Conservation (phyloP, 257 asterid species). For the Solanum tacnaense region DNA sequence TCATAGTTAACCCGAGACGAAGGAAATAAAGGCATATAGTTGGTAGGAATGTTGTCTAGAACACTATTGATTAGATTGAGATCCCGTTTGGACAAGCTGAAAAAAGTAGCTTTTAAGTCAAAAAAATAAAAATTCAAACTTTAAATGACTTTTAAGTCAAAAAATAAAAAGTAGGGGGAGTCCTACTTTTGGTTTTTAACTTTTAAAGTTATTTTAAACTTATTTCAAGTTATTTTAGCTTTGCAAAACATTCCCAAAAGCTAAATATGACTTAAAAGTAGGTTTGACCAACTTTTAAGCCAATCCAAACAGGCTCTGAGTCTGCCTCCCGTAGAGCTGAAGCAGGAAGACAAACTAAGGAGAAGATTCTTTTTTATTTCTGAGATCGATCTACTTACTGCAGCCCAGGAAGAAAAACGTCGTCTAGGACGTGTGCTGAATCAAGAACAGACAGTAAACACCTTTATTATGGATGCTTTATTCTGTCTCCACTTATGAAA, state of each 20-base stretch:
- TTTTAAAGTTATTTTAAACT: no score
- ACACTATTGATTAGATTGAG: background rate
- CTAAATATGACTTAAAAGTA: no score
- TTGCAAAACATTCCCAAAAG: no score
- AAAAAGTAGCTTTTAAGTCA: no score
- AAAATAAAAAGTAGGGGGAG: no score
- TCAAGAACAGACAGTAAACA: background rate
- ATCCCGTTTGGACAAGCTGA: no score
- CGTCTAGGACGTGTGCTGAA: background rate
- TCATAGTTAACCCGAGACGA: background rate
- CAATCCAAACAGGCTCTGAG: background rate
- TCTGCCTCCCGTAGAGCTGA: background rate
- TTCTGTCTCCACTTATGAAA: background rate
- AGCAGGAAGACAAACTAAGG: background rate
- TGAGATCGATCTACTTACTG: background rate
- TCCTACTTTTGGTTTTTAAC: no score
- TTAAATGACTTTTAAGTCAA: no score
- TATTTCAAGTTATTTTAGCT: no score
- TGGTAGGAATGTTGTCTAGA: background rate
- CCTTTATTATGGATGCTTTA: background rate
- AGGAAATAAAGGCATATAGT: background rate
- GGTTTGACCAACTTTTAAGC: no score
- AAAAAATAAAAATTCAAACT: no score
- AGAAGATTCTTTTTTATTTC: background rate
- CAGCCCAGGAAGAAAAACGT: background rate